Base-by-base conservation (phyloP, 345 rosid genomes). In the Ceriops tagal region DNA sequence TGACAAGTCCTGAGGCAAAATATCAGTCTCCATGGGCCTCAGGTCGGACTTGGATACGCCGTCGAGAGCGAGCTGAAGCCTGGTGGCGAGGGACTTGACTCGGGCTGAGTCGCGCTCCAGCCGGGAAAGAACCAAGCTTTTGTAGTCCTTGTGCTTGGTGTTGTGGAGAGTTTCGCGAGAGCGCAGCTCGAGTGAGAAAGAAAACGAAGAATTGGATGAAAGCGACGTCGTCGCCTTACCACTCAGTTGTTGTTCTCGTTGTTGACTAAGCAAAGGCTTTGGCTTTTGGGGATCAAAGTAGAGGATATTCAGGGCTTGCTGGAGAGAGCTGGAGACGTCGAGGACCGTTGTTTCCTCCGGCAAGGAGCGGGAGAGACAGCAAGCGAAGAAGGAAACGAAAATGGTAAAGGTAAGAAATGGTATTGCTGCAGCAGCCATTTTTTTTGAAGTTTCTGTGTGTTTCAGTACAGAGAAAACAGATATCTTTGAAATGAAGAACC, bases 71-170 rank as follows among this genome's bases (percentile, higher is more conserved):
- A 91, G 76, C 0, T 67, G 64, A 58, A 88, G 72, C 53, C 77
- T 81, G 30, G 89, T 20, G 35, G 60, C 7, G 73, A 93, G 78
- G 0, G 85, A 71, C 37, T 66, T 49, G 66, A 84, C 96, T 15
- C 98, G 87, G 62, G 90, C 78, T 0, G 95, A 78, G 83, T 93
- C 98, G 20, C 97, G 96, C 43, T 70, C 72, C 79, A 91, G 90
- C 3, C 98, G 89, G 21, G 92, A 77, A 26, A 70, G 77, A 31
- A 86, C 80, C 0, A 93, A 71, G 69, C 81, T 67, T n/a, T 39
- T 74, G 84, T 93, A 93, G 74, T 84, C 85, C 5, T 61, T 53
- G 83, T 93, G 87, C 7, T 67, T 73, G 46, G 81, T 78, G 8
- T 79, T 82, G 64, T 56, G 62, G 69, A 92, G 58, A 15, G 79